Evolutionary conservation across 352 stramenopile genomes (phyloP), one percentile per base, ranked within the genome.

Genomic region (Blastocystis sp.): DNA sequence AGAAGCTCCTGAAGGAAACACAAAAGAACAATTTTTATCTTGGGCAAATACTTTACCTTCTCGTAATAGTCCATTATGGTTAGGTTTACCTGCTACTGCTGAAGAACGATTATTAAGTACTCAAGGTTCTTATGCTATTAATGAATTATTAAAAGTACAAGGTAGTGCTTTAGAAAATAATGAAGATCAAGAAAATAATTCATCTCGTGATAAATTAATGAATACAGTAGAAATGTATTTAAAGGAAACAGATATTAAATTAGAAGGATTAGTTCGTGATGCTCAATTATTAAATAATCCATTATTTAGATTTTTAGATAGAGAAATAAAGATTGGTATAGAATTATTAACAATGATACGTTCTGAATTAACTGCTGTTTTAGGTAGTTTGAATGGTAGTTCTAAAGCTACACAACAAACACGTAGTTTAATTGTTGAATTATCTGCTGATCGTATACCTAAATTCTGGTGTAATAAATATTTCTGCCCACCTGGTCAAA

Each of bases 1-100:
- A 11, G 81, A 84, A 27, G 72, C 83, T 2, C 75, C 85, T 7
- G 71, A 77, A 54, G 80, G 80, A n/a, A 88, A 83, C 37, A 87
- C 77, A 0, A 89, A 85, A 47, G 72, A 80, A 28, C 80, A 86
- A 23, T 91, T 93, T 48, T 75, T 89, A 68, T 72, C 80, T 0
- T 93, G 84, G 83, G 75, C 88, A 10, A 66, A 83, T 27, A 42
- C 65, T 27, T 70, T 93, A 4, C 81, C 83, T 10, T 81, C 74
- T 13, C 80, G 76, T 18, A 93, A 93, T 64, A 76, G 81, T 39
- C 84, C 84, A 27, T 81, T 76, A 9, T 93, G 84, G 84, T 77
- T 93, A 40, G 84, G 83, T 5, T 70, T 93, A 13, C 79, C 81
- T 18, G 73, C 75, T n/a, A 91, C 82, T 0, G 84, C 83, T 0